These are phyloP conservation scores for Metschnikowia picachoensis DNA, from an alignment of 805 yeast species.

Conservation along the genomic window DNA sequence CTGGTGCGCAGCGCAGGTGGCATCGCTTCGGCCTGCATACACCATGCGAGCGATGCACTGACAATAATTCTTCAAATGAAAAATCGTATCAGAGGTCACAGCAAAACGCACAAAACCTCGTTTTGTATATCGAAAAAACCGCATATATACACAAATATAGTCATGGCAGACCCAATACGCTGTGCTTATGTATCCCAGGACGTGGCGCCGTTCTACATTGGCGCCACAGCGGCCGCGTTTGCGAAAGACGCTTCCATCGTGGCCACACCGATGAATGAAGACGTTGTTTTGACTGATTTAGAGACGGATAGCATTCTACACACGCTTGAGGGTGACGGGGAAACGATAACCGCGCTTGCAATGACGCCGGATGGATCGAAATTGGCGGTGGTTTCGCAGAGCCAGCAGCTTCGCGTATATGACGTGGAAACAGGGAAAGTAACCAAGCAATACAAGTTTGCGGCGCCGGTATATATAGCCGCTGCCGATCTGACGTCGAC, in stretches of 20 bases:
- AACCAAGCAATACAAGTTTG: slow-evolving; percentile 51
- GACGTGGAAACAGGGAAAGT: slow-evolving; percentile 39
- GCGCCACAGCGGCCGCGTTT: slow-evolving; percentile 72
- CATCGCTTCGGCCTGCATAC: slow-evolving; percentile 20
- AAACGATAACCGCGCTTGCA: slow-evolving; percentile 66
- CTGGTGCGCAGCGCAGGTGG: too few species aligned
- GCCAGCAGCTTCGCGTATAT: slow-evolving; percentile 74
- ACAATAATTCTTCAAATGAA: neutral
- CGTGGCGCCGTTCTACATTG: slow-evolving; percentile 81
- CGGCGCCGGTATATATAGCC: slow-evolving; percentile 81
- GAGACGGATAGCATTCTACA: slow-evolving; percentile 53
- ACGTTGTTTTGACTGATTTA: slow-evolving; percentile 65
- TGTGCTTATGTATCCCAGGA: slow-evolving; percentile 24
- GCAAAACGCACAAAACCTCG: too few species aligned
- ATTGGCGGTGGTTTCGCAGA: slow-evolving; percentile 74
- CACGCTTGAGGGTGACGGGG: slow-evolving; percentile 80
- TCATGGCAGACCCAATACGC: slow-evolving; percentile 18
- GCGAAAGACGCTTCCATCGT: slow-evolving; percentile 58
- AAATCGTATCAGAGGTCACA: too few species aligned
- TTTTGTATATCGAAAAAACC: too few species aligned
- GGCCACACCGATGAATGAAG: slow-evolving; percentile 80
- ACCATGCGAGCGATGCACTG: neutral
- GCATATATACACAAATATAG: too few species aligned
- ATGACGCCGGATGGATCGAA: slow-evolving; percentile 72
- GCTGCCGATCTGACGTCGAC: slow-evolving; percentile 78